These are phyloP conservation scores for Tetrapisispora iriomotensis DNA, from an alignment of 805 yeast genomes.

Conservation along the genomic window DNA sequence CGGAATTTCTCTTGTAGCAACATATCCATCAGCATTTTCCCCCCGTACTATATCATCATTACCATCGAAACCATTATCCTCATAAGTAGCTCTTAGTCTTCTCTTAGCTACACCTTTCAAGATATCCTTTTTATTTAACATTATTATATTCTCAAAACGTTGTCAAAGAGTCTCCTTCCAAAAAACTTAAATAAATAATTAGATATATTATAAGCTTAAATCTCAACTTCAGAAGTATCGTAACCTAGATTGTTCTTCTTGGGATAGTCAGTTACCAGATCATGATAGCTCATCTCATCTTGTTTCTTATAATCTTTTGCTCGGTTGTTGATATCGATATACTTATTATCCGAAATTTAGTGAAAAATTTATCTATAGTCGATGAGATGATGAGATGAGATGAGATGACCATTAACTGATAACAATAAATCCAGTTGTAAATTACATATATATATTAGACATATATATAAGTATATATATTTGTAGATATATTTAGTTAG, in stretches of 20 bases:
- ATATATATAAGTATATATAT: too few species aligned
- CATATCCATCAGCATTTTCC: conserved; percentile 2
- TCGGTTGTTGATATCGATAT: too few species aligned
- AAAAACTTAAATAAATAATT: too few species aligned
- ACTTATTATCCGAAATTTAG: too few species aligned
- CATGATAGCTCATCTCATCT: background rate
- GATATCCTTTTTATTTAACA: background rate
- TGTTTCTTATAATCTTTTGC: background rate
- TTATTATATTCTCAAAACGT: background rate
- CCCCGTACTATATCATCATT: conserved; percentile 1
- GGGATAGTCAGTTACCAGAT: background rate
- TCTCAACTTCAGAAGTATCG: too few species aligned
- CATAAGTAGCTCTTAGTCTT: conserved; percentile 15
- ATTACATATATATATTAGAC: too few species aligned
- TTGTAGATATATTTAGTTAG: too few species aligned
- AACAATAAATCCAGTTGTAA: too few species aligned
- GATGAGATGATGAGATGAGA: conserved; percentile 1
- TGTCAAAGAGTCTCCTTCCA: too few species aligned
- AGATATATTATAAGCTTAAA: too few species aligned
- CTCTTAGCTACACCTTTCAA: conserved; percentile 15
- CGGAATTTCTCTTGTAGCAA: background rate
- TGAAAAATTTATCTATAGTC: background rate
- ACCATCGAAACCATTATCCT: conserved; percentile 11
- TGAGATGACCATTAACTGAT: too few species aligned
- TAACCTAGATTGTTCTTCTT: too few species aligned